These are phyloP conservation scores for Picea mariana DNA, from an alignment of 83 land plant species.

Conservation along the genomic window DNA sequence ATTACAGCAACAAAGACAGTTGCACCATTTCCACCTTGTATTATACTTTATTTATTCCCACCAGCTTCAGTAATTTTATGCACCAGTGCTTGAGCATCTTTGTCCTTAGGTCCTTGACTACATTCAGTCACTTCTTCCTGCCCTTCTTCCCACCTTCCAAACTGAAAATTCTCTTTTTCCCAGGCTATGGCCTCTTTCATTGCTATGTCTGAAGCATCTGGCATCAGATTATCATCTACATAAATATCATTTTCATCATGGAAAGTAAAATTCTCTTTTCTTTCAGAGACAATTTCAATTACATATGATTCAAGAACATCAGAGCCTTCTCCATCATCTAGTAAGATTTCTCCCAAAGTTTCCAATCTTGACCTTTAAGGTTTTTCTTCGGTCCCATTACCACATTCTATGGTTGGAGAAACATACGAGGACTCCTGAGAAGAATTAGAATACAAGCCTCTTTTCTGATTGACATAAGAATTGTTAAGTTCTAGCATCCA, in stretches of 20 bases:
- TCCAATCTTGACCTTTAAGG: neutral
- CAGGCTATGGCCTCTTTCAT: too few relatives aligned
- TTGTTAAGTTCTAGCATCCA: too few relatives aligned
- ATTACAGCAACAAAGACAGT: too few relatives aligned
- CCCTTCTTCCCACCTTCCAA: too few relatives aligned
- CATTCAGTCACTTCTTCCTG: too few relatives aligned
- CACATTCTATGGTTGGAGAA: neutral
- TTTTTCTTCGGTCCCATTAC: slow-evolving; percentile 6
- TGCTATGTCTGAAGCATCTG: too few relatives aligned
- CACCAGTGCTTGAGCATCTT: too few relatives aligned
- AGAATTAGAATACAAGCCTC: too few relatives aligned
- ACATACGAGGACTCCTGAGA: too few relatives aligned
- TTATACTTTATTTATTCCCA: neutral
- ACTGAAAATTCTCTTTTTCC: too few relatives aligned
- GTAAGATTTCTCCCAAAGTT: neutral
- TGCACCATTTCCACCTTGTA: neutral
- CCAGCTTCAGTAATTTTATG: too few relatives aligned
- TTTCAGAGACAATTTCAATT: neutral
- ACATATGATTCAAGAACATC: slow-evolving; percentile 5
- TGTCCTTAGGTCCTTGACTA: too few relatives aligned
- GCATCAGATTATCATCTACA: neutral
- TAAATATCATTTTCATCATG: neutral
- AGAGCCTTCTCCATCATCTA: neutral
- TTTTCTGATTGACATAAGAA: neutral
- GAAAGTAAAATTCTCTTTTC: neutral